Evolutionary conservation across 805 yeast genomes (phyloP), one percentile per base, ranked within the genome.

Genomic region (Saturnispora galanensis): DNA sequence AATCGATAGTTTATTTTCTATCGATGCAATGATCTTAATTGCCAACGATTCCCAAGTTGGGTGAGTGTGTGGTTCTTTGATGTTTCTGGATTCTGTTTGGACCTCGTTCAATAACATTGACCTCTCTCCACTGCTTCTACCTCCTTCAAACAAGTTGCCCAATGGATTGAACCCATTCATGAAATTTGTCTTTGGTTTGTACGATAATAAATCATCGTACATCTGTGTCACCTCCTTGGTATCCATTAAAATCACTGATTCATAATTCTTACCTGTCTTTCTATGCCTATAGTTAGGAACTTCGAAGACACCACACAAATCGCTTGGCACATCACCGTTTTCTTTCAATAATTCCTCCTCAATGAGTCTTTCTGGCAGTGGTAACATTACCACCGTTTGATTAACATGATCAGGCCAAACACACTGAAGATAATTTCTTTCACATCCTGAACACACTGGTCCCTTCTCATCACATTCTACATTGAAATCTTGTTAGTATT

Each of bases 31-130:
- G 36, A 63, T 48, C 41, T 67, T 66, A n/a, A 66, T 63, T 2
- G 71, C 67, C n/a, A 67, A 65, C 30, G 66, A 51, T 2, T 68
- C 48, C 77, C 76, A 71, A 31, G 34, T 34, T 17, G 26, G 41
- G 47, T 37, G 34, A 4, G 15, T 8, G 13, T 34, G 37, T 10
- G 15, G 16, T 34, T 34, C 12, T 8, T 21, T 21, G 26, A 8
- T 21, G 6, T 21, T 21, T 21, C 26, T 5, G 26, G 26, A 21
- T 8, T 21, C 26, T 5, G 8, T 3, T 21, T 21, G 26, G 26
- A 5, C 26, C 26, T 8, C 26, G 8, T 6, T 21, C 8, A 21
- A 21, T 21, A 21, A 21, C 8, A 21, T 21, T 8, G 26, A 21
- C 26, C 26, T 21, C 26, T 21, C 26, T 2, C 26, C 26, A 21